phyloP scores from a whole-genome alignment of 768 basidiomycete genomes.

The Russula sp. region DNA sequence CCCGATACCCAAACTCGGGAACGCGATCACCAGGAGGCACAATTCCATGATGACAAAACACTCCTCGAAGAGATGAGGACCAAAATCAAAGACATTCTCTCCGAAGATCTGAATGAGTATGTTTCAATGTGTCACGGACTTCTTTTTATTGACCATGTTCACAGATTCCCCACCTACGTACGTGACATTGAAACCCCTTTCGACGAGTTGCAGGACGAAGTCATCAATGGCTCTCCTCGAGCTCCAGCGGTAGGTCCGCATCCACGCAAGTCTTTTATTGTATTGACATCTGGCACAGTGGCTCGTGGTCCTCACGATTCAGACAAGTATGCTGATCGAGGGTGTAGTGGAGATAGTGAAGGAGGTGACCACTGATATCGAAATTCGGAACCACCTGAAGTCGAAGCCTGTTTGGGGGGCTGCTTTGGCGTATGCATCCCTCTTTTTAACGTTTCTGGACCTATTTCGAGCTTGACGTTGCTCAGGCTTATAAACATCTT shows the following conservation, averaged over 20 bases:
- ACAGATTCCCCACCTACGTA: slow-evolving; percentile 19
- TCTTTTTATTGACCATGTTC: neutral
- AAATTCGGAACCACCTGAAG: slow-evolving; percentile 15
- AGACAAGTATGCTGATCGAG: slow-evolving; percentile 24
- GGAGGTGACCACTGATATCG: neutral
- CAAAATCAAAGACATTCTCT: neutral
- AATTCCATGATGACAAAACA: slow-evolving; percentile 12
- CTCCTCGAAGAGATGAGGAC: slow-evolving; percentile 13
- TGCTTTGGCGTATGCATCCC: slow-evolving; percentile 6
- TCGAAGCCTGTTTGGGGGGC: slow-evolving; percentile 22
- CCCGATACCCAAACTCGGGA: neutral
- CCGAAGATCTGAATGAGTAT: neutral
- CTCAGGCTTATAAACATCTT: slow-evolving; percentile 15
- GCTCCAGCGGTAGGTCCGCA: slow-evolving; percentile 1
- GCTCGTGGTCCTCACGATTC: slow-evolving; percentile 14
- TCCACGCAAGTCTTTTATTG: neutral
- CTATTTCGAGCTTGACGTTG: neutral
- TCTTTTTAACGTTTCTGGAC: neutral
- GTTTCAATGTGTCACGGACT: neutral
- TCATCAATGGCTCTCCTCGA: neutral
- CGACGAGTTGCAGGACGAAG: neutral
- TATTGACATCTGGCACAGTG: slow-evolving; percentile 18
- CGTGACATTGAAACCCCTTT: neutral
- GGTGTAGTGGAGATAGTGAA: slow-evolving; percentile 21
- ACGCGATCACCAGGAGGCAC: slow-evolving; percentile 14